phyloP scores from a whole-genome alignment of 2,329 filamentous ascomycete genomes.

The Rachicladosporium sp. region DNA sequence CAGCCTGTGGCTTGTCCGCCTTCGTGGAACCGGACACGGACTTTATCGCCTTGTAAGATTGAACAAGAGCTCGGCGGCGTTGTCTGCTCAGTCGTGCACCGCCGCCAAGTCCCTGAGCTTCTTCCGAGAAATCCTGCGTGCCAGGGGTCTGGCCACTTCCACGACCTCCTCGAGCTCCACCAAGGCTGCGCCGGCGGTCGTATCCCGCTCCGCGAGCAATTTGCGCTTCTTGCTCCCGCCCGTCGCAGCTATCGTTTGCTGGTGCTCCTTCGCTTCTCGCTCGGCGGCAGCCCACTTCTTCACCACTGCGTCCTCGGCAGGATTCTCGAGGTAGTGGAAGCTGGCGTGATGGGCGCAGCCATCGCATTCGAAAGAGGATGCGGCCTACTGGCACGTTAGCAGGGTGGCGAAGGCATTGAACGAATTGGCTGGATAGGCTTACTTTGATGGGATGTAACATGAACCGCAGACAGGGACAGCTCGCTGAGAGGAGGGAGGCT shows the following conservation, averaged over 20 bases:
- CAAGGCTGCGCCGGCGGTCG: no score
- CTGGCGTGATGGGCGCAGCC: conserved; percentile 44
- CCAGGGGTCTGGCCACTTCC: no score
- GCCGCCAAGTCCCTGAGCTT: no score
- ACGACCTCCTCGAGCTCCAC: no score
- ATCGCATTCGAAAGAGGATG: conserved; percentile 43
- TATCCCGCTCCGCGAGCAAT: not conserved
- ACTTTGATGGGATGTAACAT: conserved; percentile 47
- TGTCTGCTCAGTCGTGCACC: no score
- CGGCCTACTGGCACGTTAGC: conserved; percentile 19
- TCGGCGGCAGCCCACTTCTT: conserved; percentile 34
- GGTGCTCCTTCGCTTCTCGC: conserved; percentile 7
- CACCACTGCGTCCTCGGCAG: conserved; percentile 35
- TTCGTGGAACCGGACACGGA: no score
- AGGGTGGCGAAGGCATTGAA: not conserved
- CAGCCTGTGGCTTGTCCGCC: no score
- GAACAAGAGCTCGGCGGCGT: no score
- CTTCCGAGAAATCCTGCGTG: no score
- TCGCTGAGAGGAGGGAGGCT: conserved; percentile 31
- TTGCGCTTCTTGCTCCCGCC: conserved; percentile 10
- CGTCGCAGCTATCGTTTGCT: conserved; percentile 4
- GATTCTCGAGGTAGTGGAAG: conserved; percentile 42
- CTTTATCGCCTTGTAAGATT: no score
- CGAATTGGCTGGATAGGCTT: conserved; percentile 1
- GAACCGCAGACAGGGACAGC: conserved; percentile 42